These are phyloP conservation scores for Haplosporangium sp. DNA, from an alignment of 371 early-diverging fungal species.

Conservation along the genomic window DNA sequence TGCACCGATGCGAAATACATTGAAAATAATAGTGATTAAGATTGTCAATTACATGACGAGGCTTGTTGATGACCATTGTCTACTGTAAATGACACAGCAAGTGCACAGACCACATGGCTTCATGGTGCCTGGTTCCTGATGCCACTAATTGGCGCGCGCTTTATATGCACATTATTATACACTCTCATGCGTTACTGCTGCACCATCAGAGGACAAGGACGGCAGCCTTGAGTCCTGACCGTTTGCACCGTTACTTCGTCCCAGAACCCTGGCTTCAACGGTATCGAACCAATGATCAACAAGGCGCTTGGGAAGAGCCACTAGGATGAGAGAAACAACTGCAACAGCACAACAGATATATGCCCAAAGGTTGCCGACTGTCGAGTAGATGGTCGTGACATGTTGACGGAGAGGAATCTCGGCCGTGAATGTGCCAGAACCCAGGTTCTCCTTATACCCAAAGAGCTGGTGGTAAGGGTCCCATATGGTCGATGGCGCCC, in stretches of 20 bases:
- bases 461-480: slow-evolving; percentile 59
- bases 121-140: too few species aligned
- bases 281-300: slow-evolving; percentile 14
- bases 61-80: not conserved
- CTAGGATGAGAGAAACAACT: slow-evolving; percentile 23
- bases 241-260: not conserved
- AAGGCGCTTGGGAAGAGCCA: slow-evolving; percentile 23
- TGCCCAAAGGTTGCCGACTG: slow-evolving; percentile 57
- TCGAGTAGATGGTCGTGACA: slow-evolving; percentile 58
- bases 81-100: too few species aligned
- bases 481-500: slow-evolving; percentile 64
- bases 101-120: too few species aligned
- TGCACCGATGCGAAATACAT: not conserved
- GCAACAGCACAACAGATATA: slow-evolving; percentile 56
- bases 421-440: slow-evolving; percentile 56
- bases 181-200: not conserved
- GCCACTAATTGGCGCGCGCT: too few species aligned
- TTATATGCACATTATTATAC: not conserved
- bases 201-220: not conserved
- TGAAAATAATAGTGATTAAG: not conserved
- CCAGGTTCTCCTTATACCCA: slow-evolving; percentile 59
- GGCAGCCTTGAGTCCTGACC: slow-evolving; percentile 3
- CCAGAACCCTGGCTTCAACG: slow-evolving; percentile 13
- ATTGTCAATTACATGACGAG: not conserved
- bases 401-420: slow-evolving; percentile 62